Conservation (phyloP, 495 filamentous ascomycete genomes). For the Penicillium atrosanguineum region DNA sequence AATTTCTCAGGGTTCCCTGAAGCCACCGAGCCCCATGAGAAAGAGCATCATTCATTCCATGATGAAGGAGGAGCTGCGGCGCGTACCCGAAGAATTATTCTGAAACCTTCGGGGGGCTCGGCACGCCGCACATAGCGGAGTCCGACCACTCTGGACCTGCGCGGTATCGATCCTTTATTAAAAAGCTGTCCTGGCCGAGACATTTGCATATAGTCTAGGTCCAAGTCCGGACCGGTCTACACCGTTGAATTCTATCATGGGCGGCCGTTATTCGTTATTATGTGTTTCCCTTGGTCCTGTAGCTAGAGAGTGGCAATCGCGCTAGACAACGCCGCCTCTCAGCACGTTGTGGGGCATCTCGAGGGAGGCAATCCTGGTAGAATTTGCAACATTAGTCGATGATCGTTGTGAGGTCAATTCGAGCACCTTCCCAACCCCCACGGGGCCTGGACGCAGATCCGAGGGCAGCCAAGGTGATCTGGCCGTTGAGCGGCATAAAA, state of each 20-base stretch:
- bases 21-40: neutral
- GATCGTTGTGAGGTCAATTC: neutral
- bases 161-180: neutral
- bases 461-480: neutral
- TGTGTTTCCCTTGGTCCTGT: neutral
- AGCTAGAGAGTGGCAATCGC: neutral
- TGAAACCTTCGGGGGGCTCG: conserved; percentile 24
- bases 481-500: neutral
- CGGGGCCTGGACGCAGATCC: neutral
- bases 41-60: neutral
- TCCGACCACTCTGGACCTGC: neutral
- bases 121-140: conserved; percentile 12
- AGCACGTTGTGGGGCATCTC: too few relatives aligned
- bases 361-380: neutral
- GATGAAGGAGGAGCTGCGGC: conserved; percentile 6
- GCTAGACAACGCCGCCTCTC: neutral
- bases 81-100: conserved; percentile 17
- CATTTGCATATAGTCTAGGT: neutral
- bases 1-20: neutral
- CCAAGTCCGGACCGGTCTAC: neutral
- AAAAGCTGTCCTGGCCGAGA: neutral
- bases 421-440: neutral
- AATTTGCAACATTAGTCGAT: neutral
- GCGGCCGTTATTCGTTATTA: neutral
- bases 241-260: neutral